Conservation (phyloP, 345 rosid genomes). For the Gossypium thurberi region DNA sequence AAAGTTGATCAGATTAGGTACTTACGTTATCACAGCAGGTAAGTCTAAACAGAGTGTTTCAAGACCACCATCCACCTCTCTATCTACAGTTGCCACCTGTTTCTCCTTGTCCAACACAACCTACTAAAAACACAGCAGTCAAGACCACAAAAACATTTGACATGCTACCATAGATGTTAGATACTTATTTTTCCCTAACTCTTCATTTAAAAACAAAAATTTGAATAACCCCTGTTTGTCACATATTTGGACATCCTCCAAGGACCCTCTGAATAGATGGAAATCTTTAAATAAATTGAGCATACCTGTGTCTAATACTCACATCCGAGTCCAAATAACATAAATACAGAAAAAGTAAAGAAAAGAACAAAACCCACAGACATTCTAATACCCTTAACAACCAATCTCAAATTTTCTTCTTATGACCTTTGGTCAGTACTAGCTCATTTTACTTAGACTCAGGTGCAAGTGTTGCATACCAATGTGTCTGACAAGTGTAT, state of each 20-base stretch:
- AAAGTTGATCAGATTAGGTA: neutral
- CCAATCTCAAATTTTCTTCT: neutral
- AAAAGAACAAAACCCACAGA: neutral
- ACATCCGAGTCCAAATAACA: neutral
- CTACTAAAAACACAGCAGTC: slow-evolving; percentile 42
- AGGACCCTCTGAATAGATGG: neutral
- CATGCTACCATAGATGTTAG: neutral
- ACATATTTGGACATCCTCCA: neutral
- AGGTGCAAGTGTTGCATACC: neutral
- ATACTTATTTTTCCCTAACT: neutral
- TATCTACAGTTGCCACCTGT: slow-evolving; percentile 60
- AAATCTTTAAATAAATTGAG: neutral
- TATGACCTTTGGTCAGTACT: neutral
- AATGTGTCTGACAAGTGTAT: neutral
- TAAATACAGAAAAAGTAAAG: neutral
- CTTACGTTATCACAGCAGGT: slow-evolving; percentile 88
- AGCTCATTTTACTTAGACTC: neutral
- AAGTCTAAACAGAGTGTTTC: slow-evolving; percentile 69
- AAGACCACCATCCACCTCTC: slow-evolving; percentile 97
- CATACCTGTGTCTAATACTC: neutral
- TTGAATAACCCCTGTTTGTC: neutral
- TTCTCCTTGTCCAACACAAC: slow-evolving; percentile 73
- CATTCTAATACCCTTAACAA: neutral
- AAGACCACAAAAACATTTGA: neutral
- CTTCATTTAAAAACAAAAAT: neutral